Evolutionary conservation across 805 yeast species (phyloP).

Genomic region (Kodamaea kaohsiungensis): DNA sequence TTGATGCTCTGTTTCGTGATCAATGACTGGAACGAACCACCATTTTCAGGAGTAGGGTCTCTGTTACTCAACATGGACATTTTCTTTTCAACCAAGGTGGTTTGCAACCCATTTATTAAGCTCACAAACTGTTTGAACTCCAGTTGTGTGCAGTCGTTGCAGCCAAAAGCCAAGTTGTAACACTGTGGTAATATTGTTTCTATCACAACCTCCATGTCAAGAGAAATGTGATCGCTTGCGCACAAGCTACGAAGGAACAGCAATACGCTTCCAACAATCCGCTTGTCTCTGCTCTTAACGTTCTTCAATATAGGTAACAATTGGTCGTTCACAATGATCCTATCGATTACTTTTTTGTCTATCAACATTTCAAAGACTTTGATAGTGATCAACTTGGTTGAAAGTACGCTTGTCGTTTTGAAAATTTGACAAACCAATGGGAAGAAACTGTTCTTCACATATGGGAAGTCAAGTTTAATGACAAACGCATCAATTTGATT

Average conservation of each 20-base stretch:
- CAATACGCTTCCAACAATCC: constrained; percentile 55
- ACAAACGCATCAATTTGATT: constrained; percentile 41
- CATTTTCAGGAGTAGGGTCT: neutral
- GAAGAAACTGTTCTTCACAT: constrained; percentile 71
- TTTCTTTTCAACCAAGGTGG: constrained; percentile 13
- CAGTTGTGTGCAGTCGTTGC: constrained; percentile 35
- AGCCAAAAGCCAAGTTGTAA: constrained; percentile 33
- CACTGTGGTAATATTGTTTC: constrained; percentile 34
- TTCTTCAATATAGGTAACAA: constrained; percentile 75
- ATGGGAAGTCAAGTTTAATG: constrained; percentile 60
- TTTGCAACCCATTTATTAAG: constrained; percentile 21
- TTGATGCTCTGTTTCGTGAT: constrained; percentile 30
- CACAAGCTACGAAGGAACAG: constrained; percentile 53
- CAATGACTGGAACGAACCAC: constrained; percentile 25
- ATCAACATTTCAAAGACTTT: constrained; percentile 60
- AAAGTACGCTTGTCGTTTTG: constrained; percentile 79
- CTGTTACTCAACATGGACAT: constrained; percentile 9
- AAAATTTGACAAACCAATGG: constrained; percentile 74
- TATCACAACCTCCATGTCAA: constrained; percentile 31
- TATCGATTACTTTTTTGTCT: constrained; percentile 63
- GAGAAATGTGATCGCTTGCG: constrained; percentile 39
- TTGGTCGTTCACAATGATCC: constrained; percentile 69
- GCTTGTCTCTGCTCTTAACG: constrained; percentile 74
- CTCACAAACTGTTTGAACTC: constrained; percentile 35
- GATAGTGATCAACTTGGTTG: constrained; percentile 72